Conservation (phyloP, 257 asterid species). For the Nicotiana undulata region DNA sequence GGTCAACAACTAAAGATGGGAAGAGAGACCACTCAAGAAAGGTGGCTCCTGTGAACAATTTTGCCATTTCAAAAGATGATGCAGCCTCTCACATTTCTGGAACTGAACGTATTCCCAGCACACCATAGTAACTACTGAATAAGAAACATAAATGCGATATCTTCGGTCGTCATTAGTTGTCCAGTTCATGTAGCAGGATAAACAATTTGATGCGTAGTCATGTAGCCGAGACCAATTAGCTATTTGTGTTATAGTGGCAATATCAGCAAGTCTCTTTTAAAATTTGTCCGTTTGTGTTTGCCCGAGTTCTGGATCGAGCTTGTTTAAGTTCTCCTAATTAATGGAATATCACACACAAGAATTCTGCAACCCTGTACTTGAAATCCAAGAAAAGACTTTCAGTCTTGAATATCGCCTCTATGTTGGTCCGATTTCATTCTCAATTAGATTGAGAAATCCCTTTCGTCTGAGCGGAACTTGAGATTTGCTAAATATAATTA, state of each 20-base stretch:
- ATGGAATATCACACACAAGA: too few species aligned
- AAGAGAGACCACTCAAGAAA: slow-evolving; percentile 48
- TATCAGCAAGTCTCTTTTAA: neutral
- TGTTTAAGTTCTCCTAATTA: neutral
- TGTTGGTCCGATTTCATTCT: too few species aligned
- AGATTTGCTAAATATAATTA: too few species aligned
- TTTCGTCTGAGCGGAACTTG: too few species aligned
- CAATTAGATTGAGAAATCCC: too few species aligned
- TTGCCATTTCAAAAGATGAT: slow-evolving; percentile 60
- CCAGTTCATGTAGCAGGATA: neutral
- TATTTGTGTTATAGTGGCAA: neutral
- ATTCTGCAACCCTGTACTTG: too few species aligned
- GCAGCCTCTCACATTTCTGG: slow-evolving; percentile 37
- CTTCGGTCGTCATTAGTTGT: slow-evolving; percentile 3
- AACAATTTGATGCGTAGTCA: neutral
- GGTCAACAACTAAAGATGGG: slow-evolving; percentile 58
- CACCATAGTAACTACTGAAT: slow-evolving; percentile 18
- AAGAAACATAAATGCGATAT: neutral
- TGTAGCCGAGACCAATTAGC: neutral
- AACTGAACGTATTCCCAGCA: slow-evolving; percentile 22
- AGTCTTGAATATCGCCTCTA: too few species aligned
- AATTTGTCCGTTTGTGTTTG: neutral
- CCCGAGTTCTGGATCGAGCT: neutral
- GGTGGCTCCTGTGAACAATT: slow-evolving; percentile 58
- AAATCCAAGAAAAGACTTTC: too few species aligned